phyloP scores from a whole-genome alignment of 192 early-diverging fungal species.

The Umbelopsis sp. region DNA sequence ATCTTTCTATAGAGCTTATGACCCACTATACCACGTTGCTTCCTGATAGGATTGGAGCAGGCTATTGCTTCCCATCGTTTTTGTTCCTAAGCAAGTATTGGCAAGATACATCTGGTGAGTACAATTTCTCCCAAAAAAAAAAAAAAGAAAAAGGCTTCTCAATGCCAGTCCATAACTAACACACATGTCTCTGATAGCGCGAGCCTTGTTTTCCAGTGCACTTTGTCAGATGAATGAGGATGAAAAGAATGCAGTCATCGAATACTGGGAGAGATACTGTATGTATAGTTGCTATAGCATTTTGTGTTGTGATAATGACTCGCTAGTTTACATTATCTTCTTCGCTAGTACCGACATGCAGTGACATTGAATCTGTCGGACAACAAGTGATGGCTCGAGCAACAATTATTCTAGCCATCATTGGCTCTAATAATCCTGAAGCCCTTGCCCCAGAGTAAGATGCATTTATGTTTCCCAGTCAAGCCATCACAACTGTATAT shows the following conservation, averaged over 20 bases:
- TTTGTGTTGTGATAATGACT: neutral
- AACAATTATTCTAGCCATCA: constrained; percentile 73
- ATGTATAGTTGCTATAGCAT: constrained; percentile 25
- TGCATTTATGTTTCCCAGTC: neutral
- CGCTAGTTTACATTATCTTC: neutral
- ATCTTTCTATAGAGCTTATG: constrained; percentile 42
- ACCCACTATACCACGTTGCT: constrained; percentile 53
- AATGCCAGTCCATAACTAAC: neutral
- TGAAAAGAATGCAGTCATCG: constrained; percentile 53
- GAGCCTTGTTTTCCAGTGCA: constrained; percentile 55
- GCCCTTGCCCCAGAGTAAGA: constrained; percentile 30
- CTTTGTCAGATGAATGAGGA: constrained; percentile 50
- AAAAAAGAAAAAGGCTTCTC: too few relatives aligned
- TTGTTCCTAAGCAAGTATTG: constrained; percentile 79
- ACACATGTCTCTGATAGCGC: constrained; percentile 32
- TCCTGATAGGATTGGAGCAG: constrained; percentile 46
- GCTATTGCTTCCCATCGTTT: constrained; percentile 64
- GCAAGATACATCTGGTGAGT: constrained; percentile 76
- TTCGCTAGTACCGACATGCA: constrained; percentile 22
- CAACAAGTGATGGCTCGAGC: constrained; percentile 59
- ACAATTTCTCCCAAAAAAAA: neutral
- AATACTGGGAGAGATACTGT: constrained; percentile 74
- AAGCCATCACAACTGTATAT: neutral
- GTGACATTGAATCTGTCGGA: constrained; percentile 18
- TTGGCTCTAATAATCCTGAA: constrained; percentile 64